A percentile compares a stretch with the other conserved stretches of the same genome.
Conservation (phyloP, 2,329 filamentous ascomycete genomes). For the Calonectria crousiana region DNA sequence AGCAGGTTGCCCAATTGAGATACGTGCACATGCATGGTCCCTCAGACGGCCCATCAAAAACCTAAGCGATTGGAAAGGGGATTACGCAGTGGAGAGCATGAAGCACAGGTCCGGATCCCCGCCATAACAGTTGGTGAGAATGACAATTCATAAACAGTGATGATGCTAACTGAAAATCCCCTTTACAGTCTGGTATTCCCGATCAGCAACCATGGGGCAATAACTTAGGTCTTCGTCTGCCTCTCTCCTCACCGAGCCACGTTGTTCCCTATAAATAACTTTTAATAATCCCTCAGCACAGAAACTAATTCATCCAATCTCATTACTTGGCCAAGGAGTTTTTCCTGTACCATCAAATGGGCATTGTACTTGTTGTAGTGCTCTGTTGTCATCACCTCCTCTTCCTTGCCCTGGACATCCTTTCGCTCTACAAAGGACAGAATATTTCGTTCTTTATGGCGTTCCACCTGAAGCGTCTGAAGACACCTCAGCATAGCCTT, state of each 20-base stretch:
- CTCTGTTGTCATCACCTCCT: constrained; percentile 80
- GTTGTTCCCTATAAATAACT: neutral
- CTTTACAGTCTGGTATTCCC: neutral
- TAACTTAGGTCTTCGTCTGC: neutral
- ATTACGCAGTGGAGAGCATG: neutral
- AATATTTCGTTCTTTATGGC: constrained; percentile 77
- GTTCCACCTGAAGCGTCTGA: constrained; percentile 83
- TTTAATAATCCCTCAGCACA: constrained; percentile 82
- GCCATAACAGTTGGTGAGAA: neutral
- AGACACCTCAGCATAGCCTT: constrained; percentile 89
- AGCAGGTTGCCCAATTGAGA: neutral
- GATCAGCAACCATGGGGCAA: neutral
- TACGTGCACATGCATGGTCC: neutral
- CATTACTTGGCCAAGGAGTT: constrained; percentile 82
- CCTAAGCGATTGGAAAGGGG: neutral
- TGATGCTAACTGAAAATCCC: neutral
- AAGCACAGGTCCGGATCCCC: neutral
- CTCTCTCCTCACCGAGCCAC: neutral
- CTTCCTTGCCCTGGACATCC: constrained; percentile 87
- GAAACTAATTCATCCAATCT: constrained; percentile 88
- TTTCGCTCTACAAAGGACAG: constrained; percentile 85
- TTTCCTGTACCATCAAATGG: constrained; percentile 75
- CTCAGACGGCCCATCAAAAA: neutral
- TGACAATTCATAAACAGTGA: neutral
- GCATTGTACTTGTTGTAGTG: constrained; percentile 75